Conservation (phyloP, 1,284 basidiomycete species). For the Ceratobasidium sp. region DNA sequence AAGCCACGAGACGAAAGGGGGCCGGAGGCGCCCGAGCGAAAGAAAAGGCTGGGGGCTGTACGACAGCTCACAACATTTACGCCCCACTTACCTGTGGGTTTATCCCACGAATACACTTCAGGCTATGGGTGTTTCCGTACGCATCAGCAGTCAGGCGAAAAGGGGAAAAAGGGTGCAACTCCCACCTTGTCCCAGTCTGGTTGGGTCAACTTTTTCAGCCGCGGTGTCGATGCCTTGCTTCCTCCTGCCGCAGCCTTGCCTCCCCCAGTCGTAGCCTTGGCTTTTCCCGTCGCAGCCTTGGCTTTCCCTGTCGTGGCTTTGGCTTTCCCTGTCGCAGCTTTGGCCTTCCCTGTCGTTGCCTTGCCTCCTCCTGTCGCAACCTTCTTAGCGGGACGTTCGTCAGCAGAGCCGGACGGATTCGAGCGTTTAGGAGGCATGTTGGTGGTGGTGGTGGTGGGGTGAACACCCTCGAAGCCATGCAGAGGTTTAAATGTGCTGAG, state of each 20-base stretch:
- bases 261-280: conserved; percentile 1
- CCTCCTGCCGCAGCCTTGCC: conserved; percentile 5
- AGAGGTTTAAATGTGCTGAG: background rate
- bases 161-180: background rate
- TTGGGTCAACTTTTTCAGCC: conserved; percentile 5
- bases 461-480: background rate
- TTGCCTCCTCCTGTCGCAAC: background rate
- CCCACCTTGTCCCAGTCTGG: conserved; percentile 28
- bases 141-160: background rate
- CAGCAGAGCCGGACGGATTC: conserved; percentile 13
- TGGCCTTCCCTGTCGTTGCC: background rate
- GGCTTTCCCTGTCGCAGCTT: background rate
- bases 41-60: too few species aligned
- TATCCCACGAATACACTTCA: conserved; percentile 20
- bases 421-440: conserved; percentile 31
- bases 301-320: too few species aligned
- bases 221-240: background rate
- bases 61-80: too few species aligned
- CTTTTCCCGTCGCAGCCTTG: background rate
- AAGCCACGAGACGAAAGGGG: too few species aligned
- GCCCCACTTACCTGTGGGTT: conserved; percentile 21
- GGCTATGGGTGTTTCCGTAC: background rate
- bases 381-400: conserved; percentile 12
- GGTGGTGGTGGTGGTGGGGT: background rate
- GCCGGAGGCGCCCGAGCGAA: too few species aligned